A percentile compares a stretch with the other conserved stretches of the same genome.
phyloP scores from a whole-genome alignment of 306 rosid genomes.

The Quercus mongolica region DNA sequence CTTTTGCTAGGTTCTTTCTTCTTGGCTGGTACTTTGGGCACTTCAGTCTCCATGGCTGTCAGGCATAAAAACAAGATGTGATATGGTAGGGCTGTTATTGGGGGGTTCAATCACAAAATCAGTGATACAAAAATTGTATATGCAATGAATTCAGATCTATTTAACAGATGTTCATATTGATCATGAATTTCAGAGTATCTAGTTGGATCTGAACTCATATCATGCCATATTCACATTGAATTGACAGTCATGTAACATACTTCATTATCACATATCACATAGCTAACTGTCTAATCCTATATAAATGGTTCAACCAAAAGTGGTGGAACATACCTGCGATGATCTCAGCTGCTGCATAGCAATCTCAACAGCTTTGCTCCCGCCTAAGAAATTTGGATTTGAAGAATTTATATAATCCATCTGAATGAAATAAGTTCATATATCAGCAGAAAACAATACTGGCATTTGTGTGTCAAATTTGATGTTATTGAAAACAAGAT shows the following conservation, averaged over 20 bases:
- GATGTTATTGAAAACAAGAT: neutral
- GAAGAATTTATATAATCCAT: slow-evolving; percentile 45
- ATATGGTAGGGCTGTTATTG: neutral
- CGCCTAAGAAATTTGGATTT: slow-evolving; percentile 41
- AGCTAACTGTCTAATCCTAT: neutral
- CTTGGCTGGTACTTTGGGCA: no score
- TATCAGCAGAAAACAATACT: neutral
- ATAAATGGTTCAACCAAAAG: neutral
- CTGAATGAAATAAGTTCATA: slow-evolving; percentile 16
- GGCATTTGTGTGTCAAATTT: neutral
- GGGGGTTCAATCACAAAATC: neutral
- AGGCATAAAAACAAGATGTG: no score
- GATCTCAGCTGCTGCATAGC: slow-evolving; percentile 35
- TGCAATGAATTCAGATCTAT: neutral
- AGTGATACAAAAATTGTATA: neutral
- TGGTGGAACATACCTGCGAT: slow-evolving; percentile 26
- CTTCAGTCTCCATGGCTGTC: no score
- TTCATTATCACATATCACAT: neutral
- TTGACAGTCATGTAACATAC: neutral
- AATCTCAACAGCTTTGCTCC: slow-evolving; percentile 41
- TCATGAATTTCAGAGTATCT: neutral
- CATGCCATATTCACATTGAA: neutral
- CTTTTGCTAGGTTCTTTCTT: no score
- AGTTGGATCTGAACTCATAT: neutral
- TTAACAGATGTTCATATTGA: neutral